Percentiles rank a stretch among this genome's conserved stretches.
phyloP scores from a whole-genome alignment of 2,329 filamentous ascomycete genomes.

The Fulvia fulva region DNA sequence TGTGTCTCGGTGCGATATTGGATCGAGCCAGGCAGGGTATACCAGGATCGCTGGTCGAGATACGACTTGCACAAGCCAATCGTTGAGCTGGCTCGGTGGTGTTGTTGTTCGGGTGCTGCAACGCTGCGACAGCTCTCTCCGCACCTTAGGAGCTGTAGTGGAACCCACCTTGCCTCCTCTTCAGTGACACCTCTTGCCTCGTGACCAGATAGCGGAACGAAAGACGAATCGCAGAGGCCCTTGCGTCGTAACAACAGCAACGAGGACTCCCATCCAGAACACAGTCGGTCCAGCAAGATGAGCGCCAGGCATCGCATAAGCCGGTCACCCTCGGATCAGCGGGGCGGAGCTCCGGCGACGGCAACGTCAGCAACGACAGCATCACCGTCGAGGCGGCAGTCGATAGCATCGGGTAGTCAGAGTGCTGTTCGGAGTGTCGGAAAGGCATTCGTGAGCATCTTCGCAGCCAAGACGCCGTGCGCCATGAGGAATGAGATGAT shows the following conservation, averaged over 20 bases:
- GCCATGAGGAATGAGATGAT: conserved; percentile 11
- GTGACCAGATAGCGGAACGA: not conserved
- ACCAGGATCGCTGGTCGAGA: not conserved
- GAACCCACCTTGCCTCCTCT: not conserved
- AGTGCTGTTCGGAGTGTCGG: conserved; percentile 2
- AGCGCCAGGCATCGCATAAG: conserved; percentile 2
- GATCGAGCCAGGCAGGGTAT: not conserved
- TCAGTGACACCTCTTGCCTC: not conserved
- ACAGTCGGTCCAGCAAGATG: not conserved
- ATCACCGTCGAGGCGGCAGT: not conserved
- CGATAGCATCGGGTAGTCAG: not conserved
- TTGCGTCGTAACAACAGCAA: not conserved
- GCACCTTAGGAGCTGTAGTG: not conserved
- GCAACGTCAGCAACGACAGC: not conserved
- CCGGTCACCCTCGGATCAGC: not conserved
- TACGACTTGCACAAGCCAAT: not conserved
- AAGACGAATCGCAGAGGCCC: not conserved
- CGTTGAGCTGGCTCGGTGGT: not conserved
- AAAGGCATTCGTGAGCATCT: conserved; percentile 5
- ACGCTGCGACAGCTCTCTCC: not conserved
- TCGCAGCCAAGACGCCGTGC: conserved; percentile 8
- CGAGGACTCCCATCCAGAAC: not conserved
- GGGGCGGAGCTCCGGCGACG: not conserved
- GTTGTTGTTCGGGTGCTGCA: not conserved
- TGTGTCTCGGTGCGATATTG: conserved; percentile 1